Evolutionary conservation across 2,329 filamentous ascomycete genomes (phyloP), one percentile per base, ranked within the genome.

Genomic region (Trichoderma gracile): DNA sequence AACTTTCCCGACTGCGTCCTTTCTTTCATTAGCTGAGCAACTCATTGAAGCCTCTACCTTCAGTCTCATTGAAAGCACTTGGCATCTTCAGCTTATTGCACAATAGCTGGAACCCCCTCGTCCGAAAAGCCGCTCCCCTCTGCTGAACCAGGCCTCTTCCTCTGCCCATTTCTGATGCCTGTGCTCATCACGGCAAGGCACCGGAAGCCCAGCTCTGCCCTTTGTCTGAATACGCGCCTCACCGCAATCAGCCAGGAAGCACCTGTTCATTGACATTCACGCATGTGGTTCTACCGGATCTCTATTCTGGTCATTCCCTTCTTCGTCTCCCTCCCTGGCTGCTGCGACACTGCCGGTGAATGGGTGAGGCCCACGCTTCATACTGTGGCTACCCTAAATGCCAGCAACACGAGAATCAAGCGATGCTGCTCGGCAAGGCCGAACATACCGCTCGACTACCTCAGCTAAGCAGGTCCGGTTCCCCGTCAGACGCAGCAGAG

Each of bases 381-480:
- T 5, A 5, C 27, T 42, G 14, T 21, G 46, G 23, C 38, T 15
- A 50, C 30, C 8, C 30, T 19, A 8, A 38, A 79, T 79, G 78
- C 68, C 75, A 14, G 75, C 77, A 6, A 69, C 73, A 63, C 78
- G 76, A 50, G 76, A 77, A 55, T 77, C 77, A n/a, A 70, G 76
- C 49, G 76, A 76, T 57, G 71, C 71, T 55, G 70, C 75, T 33
- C 69, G 74, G n/a, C 70, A 77, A 19, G 75, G 73, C 61, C 74
- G 76, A 42, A 72, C 79, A 65, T 80, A 79, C 66, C 72, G 76
- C 67, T 75, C 77, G 27, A 73, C 73, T 21, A 77, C 77, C 5
- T 59, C 71, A 17, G 73, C 76, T 23, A 76, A 77, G 65, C 79
- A 81, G 67, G 70, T 71, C 23, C 76, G 75, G 47, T 80, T 81